Evolutionary conservation across 306 rosid species (phyloP).

Genomic region (Vicia sativa): DNA sequence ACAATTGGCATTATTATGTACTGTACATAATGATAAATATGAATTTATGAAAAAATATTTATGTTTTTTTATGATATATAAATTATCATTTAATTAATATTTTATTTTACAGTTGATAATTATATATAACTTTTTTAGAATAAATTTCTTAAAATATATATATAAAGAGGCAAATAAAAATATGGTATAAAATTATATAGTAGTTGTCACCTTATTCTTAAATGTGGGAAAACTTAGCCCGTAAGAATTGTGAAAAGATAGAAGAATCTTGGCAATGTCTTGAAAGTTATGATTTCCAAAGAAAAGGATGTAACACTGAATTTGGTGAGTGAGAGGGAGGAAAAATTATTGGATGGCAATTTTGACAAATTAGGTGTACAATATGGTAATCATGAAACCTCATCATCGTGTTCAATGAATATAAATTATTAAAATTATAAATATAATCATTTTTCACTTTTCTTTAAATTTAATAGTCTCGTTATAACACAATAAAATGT

Average conservation of each 20-base stretch:
- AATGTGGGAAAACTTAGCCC: constrained; percentile 22
- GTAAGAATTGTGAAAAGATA: constrained; percentile 6
- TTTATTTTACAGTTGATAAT: too few species aligned
- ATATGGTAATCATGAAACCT: constrained; percentile 1
- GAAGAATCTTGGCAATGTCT: constrained; percentile 7
- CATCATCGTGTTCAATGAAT: background rate
- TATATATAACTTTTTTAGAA: too few species aligned
- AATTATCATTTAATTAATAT: too few species aligned
- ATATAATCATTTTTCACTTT: too few species aligned
- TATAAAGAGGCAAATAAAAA: background rate
- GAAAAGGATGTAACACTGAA: constrained; percentile 35
- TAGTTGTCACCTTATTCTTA: background rate
- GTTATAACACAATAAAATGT: too few species aligned
- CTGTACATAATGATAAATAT: too few species aligned
- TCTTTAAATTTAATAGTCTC: too few species aligned
- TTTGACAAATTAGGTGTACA: constrained; percentile 28
- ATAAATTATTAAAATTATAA: too few species aligned
- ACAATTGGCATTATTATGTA: too few species aligned
- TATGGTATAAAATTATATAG: background rate
- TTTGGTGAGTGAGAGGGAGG: background rate
- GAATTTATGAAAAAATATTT: too few species aligned
- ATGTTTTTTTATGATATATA: too few species aligned
- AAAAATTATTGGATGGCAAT: background rate
- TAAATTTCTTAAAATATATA: too few species aligned
- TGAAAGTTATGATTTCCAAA: constrained; percentile 31